These are phyloP conservation scores for Hemerocallis citrina DNA, from an alignment of 106 monocot genomes.

Conservation along the genomic window DNA sequence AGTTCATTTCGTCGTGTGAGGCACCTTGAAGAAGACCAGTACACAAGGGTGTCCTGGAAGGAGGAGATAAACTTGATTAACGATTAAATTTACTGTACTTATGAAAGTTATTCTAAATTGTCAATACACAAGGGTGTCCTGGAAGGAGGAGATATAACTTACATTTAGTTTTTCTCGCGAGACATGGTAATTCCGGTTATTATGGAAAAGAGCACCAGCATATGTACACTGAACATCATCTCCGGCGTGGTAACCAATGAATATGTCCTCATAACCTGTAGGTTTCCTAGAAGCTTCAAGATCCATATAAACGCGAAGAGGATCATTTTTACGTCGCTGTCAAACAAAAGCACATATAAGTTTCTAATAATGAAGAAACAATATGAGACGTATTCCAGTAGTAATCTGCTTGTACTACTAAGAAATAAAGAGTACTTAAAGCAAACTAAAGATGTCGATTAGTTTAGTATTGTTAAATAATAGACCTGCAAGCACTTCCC, in stretches of 20 bases:
- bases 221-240: conserved; percentile 87
- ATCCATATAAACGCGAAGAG: conserved; percentile 81
- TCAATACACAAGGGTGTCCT: conserved; percentile 72
- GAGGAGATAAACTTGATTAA: not conserved
- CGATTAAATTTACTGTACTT: not conserved
- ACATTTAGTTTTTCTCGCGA: conserved; percentile 67
- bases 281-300: conserved; percentile 71
- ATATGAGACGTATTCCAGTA: too few species aligned
- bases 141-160: conserved; percentile 13
- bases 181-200: conserved; percentile 60
- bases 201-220: conserved; percentile 76
- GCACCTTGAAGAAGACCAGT: conserved; percentile 98
- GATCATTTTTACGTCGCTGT: conserved; percentile 68
- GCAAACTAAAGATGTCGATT: too few species aligned
- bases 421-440: too few species aligned
- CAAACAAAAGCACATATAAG: conserved; percentile 2
- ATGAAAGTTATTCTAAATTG: not conserved
- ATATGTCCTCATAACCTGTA: conserved; percentile 78
- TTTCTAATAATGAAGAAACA: not conserved
- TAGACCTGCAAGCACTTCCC: too few species aligned
- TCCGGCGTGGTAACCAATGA: conserved; percentile 77
- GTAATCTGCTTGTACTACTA: too few species aligned
- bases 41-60: conserved; percentile 63
- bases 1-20: conserved; percentile 49
- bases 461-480: too few species aligned